Evolutionary conservation across 2,329 filamentous ascomycete species (phyloP), one percentile per base, ranked within the genome.

Genomic region (Emmonsiellopsis sp.): DNA sequence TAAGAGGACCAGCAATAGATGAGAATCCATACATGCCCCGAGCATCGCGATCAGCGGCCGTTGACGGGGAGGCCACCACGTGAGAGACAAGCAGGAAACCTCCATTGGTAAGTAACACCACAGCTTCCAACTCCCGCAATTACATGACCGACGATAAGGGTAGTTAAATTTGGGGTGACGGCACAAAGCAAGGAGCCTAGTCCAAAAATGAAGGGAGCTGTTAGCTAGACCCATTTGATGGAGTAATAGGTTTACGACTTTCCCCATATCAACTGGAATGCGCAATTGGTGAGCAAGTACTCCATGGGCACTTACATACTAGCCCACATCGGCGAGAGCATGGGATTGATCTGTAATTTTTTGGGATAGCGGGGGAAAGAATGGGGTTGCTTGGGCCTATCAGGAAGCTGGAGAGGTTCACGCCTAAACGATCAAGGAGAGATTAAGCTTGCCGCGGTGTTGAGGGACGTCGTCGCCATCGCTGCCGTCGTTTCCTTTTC

Each of bases 131-230:
- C 37, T 13, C 65, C 65, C n/a, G 61, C 55, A 51, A 69, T 54
- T 8, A 65, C 65, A 30, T 65, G 55, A 16, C 65, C 64, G 35
- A 65, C 42, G 34, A 69, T 67, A 34, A 68, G 48, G 13, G 65
- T 56, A 9, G 57, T 62, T 6, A 62, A 66, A 42, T 61, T 65
- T 26, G 64, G 62, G 7, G 64, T 63, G 35, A 57, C 58, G 15
- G 60, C 65, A 43, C 63, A 65, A 49, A 67, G 55, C 38, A 65
- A 49, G 42, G 57, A 61, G 9, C 65, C 65, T 3, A 66, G 32
- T 37, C 67, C 65, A 43, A 68, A 68, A 37, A 67, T 58, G 9
- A 57, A 54, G 30, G 67, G 64, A 13, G 63, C 60, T 11, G 55
- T 44, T 16, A 68, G 53, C 53, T 62, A 67, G 26, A 61, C 59